Base-by-base conservation (phyloP, 2,329 filamentous ascomycete genomes). In the Chaetomium olivaceum region DNA sequence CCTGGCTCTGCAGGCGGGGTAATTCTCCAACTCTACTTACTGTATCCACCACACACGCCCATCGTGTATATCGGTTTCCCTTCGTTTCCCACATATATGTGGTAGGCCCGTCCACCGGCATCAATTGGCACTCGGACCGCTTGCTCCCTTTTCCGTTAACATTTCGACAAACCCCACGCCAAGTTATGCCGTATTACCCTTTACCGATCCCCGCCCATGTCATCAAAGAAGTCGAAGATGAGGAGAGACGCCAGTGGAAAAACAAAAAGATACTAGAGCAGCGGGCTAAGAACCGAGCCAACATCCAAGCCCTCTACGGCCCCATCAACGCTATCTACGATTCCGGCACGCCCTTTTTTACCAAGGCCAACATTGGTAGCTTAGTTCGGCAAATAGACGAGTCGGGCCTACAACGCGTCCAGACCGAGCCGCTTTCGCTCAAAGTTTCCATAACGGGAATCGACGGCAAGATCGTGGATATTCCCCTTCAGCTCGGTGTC, bases 241-340 rank as follows among this genome's bases (percentile, higher is more conserved):
- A 46, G 55, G 55, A 58, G 55, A 39, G 21, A 58, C 55, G 21
- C 55, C 43, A 33, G 55, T 25, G n/a, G 31, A 8, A 21, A 58
- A 33, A 39, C 55, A 21, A 58, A 21, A 21, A 58, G 33, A 58
- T 43, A 43, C 4, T 46, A 8, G 33, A 58, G 33, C 21, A 36
- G 21, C 31, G 33, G 21, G 55, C 55, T n/a, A 25, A 58, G 33
- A 46, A 7, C 55, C 55, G 33, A 21, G 33, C 55, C 55, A 12
- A 46, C 21, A 58, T 43, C 21, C 55, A 58, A 33, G 55, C 33
- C 33, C 55, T 58, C 55, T 58, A 21, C 16, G 39, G 7, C 8
- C 57, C 57, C 21, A 59, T 59, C 57, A 59, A 59, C 23, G 43
- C 43, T 8, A 50, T 59, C 57, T 59, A 59, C 25, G 43, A 59